Evolutionary conservation across 768 basidiomycete genomes (phyloP), one percentile per base, ranked within the genome.

Genomic region (Boletellus emodensis): DNA sequence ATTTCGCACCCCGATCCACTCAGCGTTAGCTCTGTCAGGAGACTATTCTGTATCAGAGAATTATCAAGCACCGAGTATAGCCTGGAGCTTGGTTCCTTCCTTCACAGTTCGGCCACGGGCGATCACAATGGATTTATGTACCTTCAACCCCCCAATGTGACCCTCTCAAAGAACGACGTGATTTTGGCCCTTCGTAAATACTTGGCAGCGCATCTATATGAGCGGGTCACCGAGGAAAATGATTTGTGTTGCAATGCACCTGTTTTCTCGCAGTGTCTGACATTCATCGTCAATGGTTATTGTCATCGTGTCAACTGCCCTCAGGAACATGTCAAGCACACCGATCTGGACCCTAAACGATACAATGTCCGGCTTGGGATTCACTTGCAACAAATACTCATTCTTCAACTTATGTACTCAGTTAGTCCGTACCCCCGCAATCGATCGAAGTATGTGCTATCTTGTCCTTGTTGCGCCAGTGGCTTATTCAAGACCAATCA

Each of bases 361-460:
- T 82, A 74, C 43, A 75, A 77, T 36, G 20, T 58, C 17, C 72
- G 73, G 11, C 61, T 81, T 6, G 63, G 72, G 4, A 59, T 78
- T 22, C 73, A 79, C 54, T 50, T 84, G 2, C 73, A 74, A 39
- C 78, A 82, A 42, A 74, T 83, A 3, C 55, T 71, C 40, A 77
- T 83, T 13, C 68, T 76, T 37, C 71, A 78, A 24, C 56, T 53
- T 6, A 56, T 60, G 55, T 64, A 58, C 17, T 64, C 63, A 1
- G 58, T 55, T 7, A 26, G 46, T 11, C 57, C 53, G 3, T 10
- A 28, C 1, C 47, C 39, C 12, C 12, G 8, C 2, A 46, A 36
- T 5, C 39, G 33, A 5, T 14, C 40, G 5, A 15, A n/a, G 61
- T 63, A 40, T 12, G 54, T 55, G 12, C 22, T 18, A 13, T 8